Percentiles rank a stretch among this genome's conserved stretches.
Evolutionary conservation across 805 yeast species (phyloP).

Genomic region (Saturnispora kantuleensis): DNA sequence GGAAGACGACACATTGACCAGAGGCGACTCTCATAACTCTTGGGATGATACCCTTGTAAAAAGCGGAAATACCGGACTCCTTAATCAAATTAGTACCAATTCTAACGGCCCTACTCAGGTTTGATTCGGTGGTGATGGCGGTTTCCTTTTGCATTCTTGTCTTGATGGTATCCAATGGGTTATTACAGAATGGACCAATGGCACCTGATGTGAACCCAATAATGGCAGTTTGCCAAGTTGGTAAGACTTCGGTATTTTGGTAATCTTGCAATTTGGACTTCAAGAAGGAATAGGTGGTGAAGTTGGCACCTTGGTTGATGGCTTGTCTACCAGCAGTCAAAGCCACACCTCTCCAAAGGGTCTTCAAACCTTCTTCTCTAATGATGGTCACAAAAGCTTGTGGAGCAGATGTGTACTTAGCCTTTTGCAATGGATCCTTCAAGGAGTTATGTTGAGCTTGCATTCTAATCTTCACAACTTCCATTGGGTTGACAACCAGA

Average conservation of each 20-base stretch:
- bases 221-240: constrained; percentile 88
- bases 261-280: constrained; percentile 59
- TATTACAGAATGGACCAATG: constrained; percentile 93
- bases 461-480: constrained; percentile 89
- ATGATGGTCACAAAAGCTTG: constrained; percentile 80
- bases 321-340: constrained; percentile 98
- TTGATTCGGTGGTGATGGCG: constrained; percentile 51
- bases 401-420: constrained; percentile 85
- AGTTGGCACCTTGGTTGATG: constrained; percentile 96
- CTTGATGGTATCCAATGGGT: constrained; percentile 94
- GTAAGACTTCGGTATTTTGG: constrained; percentile 51
- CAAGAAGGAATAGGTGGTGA: constrained; percentile 85
- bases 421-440: constrained; percentile 65
- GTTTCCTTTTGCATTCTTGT: constrained; percentile 92
- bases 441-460: constrained; percentile 94
- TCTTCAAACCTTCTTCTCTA: constrained; percentile 82
- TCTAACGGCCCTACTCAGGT: constrained; percentile 66
- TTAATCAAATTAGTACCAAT: constrained; percentile 73
- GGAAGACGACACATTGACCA: constrained; percentile 97
- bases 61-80: constrained; percentile 82
- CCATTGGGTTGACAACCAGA: constrained; percentile 92
- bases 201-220: constrained; percentile 94
- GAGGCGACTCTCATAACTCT: constrained; percentile 99
- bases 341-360: constrained; percentile 88
- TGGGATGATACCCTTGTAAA: constrained; percentile 96